phyloP scores from a whole-genome alignment of 73 alveolate species.

The Tetrahymena thermophila region DNA sequence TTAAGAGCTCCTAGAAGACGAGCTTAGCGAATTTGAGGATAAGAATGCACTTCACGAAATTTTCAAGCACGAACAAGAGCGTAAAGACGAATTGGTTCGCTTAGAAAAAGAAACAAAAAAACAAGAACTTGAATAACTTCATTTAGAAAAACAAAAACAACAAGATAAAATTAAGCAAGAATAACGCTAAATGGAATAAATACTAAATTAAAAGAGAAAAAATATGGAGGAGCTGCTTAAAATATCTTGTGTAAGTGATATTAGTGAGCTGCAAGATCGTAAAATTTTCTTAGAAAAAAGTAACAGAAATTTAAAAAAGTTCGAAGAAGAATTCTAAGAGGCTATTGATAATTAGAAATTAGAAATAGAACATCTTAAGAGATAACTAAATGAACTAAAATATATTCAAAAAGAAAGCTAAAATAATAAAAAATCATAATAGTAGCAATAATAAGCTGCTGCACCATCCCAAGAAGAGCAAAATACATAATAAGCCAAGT shows the following conservation, averaged over 20 bases:
- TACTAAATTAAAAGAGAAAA: not conserved
- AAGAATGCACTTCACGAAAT: not conserved
- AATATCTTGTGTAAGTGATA: not conserved
- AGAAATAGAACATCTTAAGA: not conserved
- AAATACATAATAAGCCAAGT: not conserved
- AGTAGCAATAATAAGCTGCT: not conserved
- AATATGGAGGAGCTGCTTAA: not conserved
- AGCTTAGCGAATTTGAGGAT: not conserved
- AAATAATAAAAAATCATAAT: not conserved
- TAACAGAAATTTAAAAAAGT: not conserved
- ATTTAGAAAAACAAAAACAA: not conserved
- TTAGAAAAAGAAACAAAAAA: not conserved
- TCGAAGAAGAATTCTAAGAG: not conserved
- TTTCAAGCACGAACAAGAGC: not conserved
- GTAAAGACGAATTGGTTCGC: not conserved
- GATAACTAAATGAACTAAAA: not conserved
- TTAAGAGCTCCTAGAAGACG: not conserved
- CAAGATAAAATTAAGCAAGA: not conserved
- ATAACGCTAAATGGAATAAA: not conserved
- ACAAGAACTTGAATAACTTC: not conserved
- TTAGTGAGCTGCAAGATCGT: not conserved
- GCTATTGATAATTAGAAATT: not conserved
- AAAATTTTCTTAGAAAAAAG: not conserved
- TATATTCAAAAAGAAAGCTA: not conserved
- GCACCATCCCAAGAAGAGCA: not conserved